phyloP scores from a whole-genome alignment of 257 asterid species.

The Handroanthus guayacan region DNA sequence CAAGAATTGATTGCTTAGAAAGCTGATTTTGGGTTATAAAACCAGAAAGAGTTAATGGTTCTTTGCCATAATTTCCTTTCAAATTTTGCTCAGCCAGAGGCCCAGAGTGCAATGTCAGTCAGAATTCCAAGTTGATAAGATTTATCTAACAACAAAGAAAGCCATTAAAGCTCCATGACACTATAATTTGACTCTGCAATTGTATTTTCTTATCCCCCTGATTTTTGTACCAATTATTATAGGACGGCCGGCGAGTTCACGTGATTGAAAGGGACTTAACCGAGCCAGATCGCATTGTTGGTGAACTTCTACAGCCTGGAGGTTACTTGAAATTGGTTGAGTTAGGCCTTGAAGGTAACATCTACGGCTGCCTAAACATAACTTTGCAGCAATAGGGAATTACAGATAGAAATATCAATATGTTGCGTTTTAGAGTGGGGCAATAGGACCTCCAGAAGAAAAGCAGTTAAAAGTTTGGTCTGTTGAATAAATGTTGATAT shows the following conservation, averaged over 20 bases:
- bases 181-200: too few species aligned
- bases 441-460: neutral
- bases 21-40: neutral
- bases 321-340: conserved; percentile 66
- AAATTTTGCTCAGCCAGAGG: neutral
- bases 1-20: neutral
- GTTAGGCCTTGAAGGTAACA: conserved; percentile 62
- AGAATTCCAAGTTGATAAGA: neutral
- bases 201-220: neutral
- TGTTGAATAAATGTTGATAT: neutral
- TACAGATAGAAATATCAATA: neutral
- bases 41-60: neutral
- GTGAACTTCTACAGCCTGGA: conserved; percentile 73
- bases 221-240: conserved; percentile 2
- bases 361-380: neutral
- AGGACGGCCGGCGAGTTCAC: conserved; percentile 68
- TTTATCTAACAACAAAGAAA: too few species aligned
- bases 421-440: neutral
- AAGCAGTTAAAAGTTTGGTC: neutral
- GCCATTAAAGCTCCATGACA: too few species aligned
- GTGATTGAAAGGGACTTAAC: conserved; percentile 68
- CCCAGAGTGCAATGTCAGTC: neutral
- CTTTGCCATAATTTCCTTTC: neutral
- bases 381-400: neutral
- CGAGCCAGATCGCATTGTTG: conserved; percentile 73